Conservation (phyloP, 73 alveolate genomes). For the Tetrahymena malaccensis region DNA sequence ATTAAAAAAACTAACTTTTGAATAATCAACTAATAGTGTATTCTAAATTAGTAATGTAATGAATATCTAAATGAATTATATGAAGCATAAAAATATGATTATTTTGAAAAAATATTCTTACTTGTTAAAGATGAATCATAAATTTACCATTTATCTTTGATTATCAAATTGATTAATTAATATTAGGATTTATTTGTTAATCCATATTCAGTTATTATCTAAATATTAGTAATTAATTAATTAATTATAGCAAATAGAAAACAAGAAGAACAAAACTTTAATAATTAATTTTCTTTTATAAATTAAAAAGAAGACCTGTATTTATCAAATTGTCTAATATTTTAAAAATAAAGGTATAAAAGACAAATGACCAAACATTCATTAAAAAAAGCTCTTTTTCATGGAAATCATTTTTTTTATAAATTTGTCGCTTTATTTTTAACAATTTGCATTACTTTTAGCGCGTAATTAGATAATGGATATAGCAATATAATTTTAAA, state of each 20-base stretch:
- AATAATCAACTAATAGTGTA: neutral
- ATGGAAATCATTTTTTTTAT: neutral
- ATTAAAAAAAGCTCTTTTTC: no score
- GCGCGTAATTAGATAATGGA: neutral
- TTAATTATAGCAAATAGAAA: neutral
- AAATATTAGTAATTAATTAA: neutral
- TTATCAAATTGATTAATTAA: no score
- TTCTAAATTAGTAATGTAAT: no score
- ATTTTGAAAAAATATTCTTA: neutral
- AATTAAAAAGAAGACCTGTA: neutral
- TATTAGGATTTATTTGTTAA: neutral
- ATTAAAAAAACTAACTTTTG: no score
- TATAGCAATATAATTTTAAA: no score
- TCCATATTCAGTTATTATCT: neutral
- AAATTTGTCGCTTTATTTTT: neutral
- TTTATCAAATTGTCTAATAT: neutral
- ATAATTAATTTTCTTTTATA: neutral
- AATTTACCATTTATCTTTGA: neutral
- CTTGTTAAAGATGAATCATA: no score
- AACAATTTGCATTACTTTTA: no score
- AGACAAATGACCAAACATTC: neutral
- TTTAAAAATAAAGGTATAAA: neutral
- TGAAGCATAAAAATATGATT: no score
- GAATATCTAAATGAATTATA: neutral
- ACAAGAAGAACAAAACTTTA: neutral